Evolutionary conservation across 495 filamentous ascomycete species (phyloP), one percentile per base, ranked within the genome.

Genomic region (Acidiella bohemica): DNA sequence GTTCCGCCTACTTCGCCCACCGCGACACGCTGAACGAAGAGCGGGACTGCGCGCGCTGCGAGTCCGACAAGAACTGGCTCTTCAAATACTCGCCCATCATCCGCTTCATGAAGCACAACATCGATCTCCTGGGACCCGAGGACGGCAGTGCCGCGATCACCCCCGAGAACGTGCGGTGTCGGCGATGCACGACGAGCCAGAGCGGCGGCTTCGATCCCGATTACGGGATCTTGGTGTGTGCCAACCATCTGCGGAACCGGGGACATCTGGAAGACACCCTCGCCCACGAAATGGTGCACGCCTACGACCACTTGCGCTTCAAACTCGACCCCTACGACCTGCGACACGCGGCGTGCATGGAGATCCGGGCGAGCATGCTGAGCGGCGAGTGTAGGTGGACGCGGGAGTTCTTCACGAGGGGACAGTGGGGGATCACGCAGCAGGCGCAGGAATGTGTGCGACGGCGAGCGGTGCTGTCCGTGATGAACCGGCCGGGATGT

Each of bases 211-310:
- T 95, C 48, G 74, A 77, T 54, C 75, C 81, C 0, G 67, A 80
- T 22, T 79, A 82, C 50, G 90, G 90, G 3, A 94, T 97, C 35
- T 46, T 86, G 54, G 59, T 97, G 3, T 96, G 92, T 57, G 81
- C 92, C 21, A 96, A 97, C 55, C 73, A 82, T 58, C 66, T 95
- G 58, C 63, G 73, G 32, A 72, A 80, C 52, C 66, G 72, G 32
- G 68, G 73, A 1, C 81, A 92, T 53, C 53, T 92, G 47, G 90
- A 97, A 65, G 90, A 97, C 57, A 93, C 84, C 23, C 66, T 97
- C 54, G 80, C 90, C 29, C 90, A 97, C 62, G 90, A 97, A 65
- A 86, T 97, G 80, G 78, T 97, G 39, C 90, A 97, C 65, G 88
- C 86, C 7, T 96, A 83, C 66, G 90, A 97, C 56, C 81, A 93